phyloP scores from a whole-genome alignment of 2,329 filamentous ascomycete species.

The Penicillium polonicum region DNA sequence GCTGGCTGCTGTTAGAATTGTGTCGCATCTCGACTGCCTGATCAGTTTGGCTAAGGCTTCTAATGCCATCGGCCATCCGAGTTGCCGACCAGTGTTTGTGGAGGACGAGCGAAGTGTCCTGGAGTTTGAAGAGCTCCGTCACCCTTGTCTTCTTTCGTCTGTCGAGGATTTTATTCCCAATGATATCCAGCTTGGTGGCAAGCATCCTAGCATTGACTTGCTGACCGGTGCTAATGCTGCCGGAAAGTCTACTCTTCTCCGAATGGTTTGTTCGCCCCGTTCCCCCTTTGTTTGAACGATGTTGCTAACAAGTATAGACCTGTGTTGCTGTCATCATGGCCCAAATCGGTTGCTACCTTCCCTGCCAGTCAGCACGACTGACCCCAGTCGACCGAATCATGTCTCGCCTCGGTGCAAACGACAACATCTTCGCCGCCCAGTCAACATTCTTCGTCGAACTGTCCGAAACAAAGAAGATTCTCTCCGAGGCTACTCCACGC shows the following conservation, averaged over 20 bases:
- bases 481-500: constrained; percentile 87
- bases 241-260: constrained; percentile 91
- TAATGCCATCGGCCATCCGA: constrained; percentile 75
- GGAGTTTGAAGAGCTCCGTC: constrained; percentile 88
- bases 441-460: constrained; percentile 98
- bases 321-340: constrained; percentile 97
- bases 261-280: constrained; percentile 67
- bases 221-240: constrained; percentile 96
- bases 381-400: constrained; percentile 97
- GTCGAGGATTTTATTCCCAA: constrained; percentile 97
- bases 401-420: constrained; percentile 94
- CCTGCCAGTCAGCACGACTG: constrained; percentile 74
- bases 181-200: constrained; percentile 81
- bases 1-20: constrained; percentile 84
- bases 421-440: constrained; percentile 98
- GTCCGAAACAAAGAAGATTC: constrained; percentile 96
- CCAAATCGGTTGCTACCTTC: constrained; percentile 90
- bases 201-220: constrained; percentile 77
- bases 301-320: constrained; percentile 56
- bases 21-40: constrained; percentile 90
- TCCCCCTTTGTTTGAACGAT: not conserved
- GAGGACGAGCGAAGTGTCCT: constrained; percentile 80
- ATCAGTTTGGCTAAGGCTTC: constrained; percentile 92
- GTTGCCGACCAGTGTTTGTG: constrained; percentile 84
- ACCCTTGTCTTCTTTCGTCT: constrained; percentile 88